Evolutionary conservation across 208 protist species (phyloP).

Genomic region (Crithidia acanthocephali): DNA sequence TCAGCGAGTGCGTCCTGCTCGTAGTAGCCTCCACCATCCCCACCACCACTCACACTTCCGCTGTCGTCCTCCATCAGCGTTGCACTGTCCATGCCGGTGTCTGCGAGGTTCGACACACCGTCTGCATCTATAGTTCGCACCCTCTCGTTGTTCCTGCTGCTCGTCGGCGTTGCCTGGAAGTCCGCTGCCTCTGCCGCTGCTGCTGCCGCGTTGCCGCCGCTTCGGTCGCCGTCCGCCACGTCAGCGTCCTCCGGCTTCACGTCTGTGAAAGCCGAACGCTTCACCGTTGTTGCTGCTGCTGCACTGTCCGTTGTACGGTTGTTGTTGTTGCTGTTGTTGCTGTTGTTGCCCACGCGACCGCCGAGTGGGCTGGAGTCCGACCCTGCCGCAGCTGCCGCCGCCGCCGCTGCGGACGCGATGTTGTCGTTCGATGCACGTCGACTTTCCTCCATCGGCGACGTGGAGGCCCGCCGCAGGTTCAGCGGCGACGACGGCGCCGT

Average conservation of each 20-base stretch:
- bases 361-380: no score
- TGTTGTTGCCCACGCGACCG: background rate
- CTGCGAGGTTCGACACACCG: background rate
- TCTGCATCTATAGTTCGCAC: no score
- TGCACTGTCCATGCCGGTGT: background rate
- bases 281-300: background rate
- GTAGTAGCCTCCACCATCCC: constrained; percentile 34
- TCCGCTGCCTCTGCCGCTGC: background rate
- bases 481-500: constrained; percentile 2
- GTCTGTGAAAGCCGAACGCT: background rate
- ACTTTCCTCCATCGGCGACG: background rate
- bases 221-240: no score
- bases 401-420: background rate
- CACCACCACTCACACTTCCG: constrained; percentile 1
- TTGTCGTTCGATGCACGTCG: background rate
- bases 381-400: background rate
- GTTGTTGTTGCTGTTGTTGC: background rate
- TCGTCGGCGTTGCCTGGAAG: background rate
- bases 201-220: background rate
- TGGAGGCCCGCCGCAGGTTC: constrained; percentile 5
- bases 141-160: background rate
- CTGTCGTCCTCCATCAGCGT: background rate
- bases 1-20: constrained; percentile 31
- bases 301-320: background rate
- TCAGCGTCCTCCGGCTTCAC: background rate